Base-by-base conservation (phyloP, 2,329 filamentous ascomycete species). In the Colletotrichum sp. region DNA sequence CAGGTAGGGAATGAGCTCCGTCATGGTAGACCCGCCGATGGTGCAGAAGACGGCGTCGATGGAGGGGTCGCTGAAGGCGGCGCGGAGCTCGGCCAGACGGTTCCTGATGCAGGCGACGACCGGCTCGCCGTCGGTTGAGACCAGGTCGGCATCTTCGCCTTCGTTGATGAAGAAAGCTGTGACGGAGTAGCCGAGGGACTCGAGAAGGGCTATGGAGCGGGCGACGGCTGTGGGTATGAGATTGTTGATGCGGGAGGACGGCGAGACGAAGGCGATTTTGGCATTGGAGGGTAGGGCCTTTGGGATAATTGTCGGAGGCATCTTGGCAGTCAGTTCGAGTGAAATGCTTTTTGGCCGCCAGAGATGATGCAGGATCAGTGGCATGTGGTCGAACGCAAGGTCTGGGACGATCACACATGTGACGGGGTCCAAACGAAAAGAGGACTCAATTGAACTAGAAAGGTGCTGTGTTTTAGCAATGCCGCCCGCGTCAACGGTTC, bases 211-310 rank as follows among this genome's bases (percentile, higher is more conserved):
- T 2, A 78, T 79, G 2, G 83, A 85, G 7, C 85, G 82, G 5
- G 79, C 27, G 52, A 87, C 77, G 13, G 82, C 79, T 3, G 59
- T 74, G 0, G 85, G 82, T 7, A 82, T 57, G 16, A 69, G 6
- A 34, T 82, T 66, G 72, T 86, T 86, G 11, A 87, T 77, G 7
- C 86, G 84, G 6, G 79, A 78, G 0, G 86, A 87, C 13, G 86
- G 86, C 2, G 85, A 87, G 63, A 87, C 79, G 72, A 85, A 84
- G 3, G 82, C 86, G 12, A 87, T 85, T 9, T 84, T 87, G 2
- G 77, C 83, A 29, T 85, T 84, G 1, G 83, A 81, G 71, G 81
- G 55, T 1, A 87, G 79, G 5, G 80, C 78, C 49, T 81, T 81
- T 4, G 82, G 79, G 7, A 77, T 36, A 6, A 82, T 78, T 11